A percentile compares a stretch with the other conserved stretches of the same genome.
These are phyloP conservation scores for Olyra latifolia DNA, from an alignment of 176 grass and related monocot genomes.

Conservation along the genomic window DNA sequence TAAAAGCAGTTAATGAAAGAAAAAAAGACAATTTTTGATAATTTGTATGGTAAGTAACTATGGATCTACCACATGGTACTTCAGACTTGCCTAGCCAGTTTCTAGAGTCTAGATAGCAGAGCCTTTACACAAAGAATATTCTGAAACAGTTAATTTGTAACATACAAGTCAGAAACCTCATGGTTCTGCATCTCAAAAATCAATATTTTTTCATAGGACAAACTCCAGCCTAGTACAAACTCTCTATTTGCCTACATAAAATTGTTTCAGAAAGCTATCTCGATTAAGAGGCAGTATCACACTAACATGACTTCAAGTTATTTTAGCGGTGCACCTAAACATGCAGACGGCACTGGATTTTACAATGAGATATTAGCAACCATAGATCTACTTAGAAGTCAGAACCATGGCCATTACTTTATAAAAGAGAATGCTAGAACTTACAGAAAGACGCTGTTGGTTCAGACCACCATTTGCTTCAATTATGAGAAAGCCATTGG, in stretches of 20 bases:
- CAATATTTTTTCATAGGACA: not conserved
- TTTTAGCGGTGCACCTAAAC: not conserved
- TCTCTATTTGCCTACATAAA: not conserved
- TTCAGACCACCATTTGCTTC: constrained; percentile 99
- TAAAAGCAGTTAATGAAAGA: not conserved
- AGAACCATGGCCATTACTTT: not conserved
- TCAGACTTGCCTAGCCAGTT: not conserved
- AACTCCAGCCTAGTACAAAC: not conserved
- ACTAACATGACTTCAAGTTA: not conserved
- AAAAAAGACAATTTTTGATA: not conserved
- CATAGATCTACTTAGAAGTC: not conserved
- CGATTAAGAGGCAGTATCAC: not conserved
- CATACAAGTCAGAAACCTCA: not conserved
- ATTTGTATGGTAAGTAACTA: not conserved
- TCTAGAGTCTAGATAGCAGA: not conserved
- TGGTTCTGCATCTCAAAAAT: not conserved
- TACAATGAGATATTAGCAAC: not conserved
- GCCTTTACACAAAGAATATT: not conserved
- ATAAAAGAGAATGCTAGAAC: constrained; percentile 30
- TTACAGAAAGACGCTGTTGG: constrained; percentile 95
- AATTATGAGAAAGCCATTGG: constrained; percentile 94
- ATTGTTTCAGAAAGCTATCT: not conserved
- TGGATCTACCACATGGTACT: not conserved
- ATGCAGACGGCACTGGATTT: constrained; percentile 22
- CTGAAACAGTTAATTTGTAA: not conserved